Evolutionary conservation across 441 rosid species (phyloP), one percentile per base, ranked within the genome.

Genomic region (Melianthus villosus): DNA sequence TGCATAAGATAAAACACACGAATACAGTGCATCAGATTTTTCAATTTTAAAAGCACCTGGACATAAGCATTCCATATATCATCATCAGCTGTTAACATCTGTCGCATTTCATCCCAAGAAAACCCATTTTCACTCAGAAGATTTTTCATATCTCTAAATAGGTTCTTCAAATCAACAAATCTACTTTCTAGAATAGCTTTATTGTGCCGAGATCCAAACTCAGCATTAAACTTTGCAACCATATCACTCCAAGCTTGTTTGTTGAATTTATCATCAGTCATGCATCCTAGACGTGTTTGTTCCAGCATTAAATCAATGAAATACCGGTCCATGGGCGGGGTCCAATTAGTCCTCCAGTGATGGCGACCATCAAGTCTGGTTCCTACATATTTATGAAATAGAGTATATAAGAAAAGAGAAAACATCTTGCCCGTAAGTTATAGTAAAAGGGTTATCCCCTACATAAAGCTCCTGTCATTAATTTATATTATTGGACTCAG

Each of bases 321-420:
- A 60, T 61, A 61, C 32, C 71, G 75, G 50, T 82, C 96, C 96
- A 85, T 85, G 9, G 82, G 94, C 1, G 91, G 84, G 0, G 92
- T 79, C 94, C 94, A 82, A 48, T 68, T 76, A 17, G 96, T 85
- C 58, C 96, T 67, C 1, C n/a, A n/a, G n/a, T n/a, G n/a, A n/a
- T n/a, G n/a, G n/a, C n/a, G n/a, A n/a, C n/a, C n/a, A n/a, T n/a
- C n/a, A n/a, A n/a, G n/a, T n/a, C n/a, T n/a, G n/a, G n/a, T n/a
- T n/a, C n/a, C n/a, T n/a, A n/a, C n/a, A n/a, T n/a, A n/a, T n/a
- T n/a, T n/a, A n/a, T n/a, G n/a, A n/a, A n/a, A n/a, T n/a, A n/a
- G n/a, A n/a, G n/a, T n/a, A n/a, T n/a, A n/a, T n/a, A n/a, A n/a
- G n/a, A n/a, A n/a, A n/a, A n/a, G n/a, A n/a, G n/a, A n/a, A n/a